A percentile compares a stretch with the other conserved stretches of the same genome.
Conservation (phyloP, 1,284 basidiomycete species). For the Schizopora paradoxa region DNA sequence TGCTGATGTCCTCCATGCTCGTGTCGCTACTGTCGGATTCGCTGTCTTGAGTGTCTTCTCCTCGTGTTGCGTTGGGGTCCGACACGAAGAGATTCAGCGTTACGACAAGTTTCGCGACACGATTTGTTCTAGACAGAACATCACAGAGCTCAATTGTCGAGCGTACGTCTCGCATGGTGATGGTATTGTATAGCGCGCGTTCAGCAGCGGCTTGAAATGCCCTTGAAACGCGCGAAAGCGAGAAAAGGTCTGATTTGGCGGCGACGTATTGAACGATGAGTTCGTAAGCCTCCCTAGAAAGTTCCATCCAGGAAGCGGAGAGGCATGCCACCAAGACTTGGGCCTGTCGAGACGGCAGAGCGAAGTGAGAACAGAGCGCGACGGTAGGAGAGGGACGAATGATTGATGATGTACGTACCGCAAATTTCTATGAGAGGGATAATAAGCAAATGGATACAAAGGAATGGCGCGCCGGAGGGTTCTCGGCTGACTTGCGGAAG, state of each 20-base stretch:
- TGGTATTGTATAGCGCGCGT: conserved; percentile 51
- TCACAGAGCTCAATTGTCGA: conserved; percentile 39
- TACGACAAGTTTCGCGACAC: conserved; percentile 45
- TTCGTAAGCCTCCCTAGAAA: conserved; percentile 52
- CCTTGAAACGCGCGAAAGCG: conserved; percentile 51
- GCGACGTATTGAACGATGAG: conserved; percentile 47
- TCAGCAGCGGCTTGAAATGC: conserved; percentile 50
- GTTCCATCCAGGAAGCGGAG: conserved; percentile 37
- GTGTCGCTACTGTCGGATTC: conserved; percentile 18
- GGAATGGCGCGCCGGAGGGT: conserved; percentile 7
- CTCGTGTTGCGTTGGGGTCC: background rate
- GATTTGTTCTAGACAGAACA: conserved; percentile 40
- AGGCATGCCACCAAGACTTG: conserved; percentile 15
- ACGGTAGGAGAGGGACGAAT: background rate
- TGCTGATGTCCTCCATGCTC: conserved; percentile 11
- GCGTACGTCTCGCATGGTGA: conserved; percentile 38
- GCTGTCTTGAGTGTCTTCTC: conserved; percentile 14
- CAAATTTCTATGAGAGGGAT: background rate
- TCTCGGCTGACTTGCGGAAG: conserved; percentile 9
- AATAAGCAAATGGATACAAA: conserved; percentile 1
- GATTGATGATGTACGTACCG: conserved; percentile 1
- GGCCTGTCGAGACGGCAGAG: too few relatives aligned
- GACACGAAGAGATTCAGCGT: conserved; percentile 44
- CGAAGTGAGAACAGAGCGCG: background rate
- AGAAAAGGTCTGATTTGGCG: conserved; percentile 46